These are phyloP conservation scores for Linnemannia schmuckeri DNA, from an alignment of 192 early-diverging fungal genomes.

Conservation along the genomic window DNA sequence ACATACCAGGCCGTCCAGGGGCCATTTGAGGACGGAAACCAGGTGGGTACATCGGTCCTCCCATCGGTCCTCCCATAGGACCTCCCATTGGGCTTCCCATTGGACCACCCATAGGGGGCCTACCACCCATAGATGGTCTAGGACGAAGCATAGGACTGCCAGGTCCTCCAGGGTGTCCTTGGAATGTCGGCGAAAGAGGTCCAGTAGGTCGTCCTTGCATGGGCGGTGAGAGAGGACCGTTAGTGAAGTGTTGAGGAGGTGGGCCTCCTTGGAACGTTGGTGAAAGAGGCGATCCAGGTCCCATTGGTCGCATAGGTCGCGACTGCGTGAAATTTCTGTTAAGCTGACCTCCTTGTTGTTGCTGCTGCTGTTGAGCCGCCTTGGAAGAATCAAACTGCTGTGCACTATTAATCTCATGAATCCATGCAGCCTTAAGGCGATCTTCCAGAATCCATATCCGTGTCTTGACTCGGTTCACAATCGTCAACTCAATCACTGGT, in stretches of 20 bases:
- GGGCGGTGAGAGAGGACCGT: slow-evolving; percentile 23
- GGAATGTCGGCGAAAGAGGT: slow-evolving; percentile 13
- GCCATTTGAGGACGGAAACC: slow-evolving; percentile 33
- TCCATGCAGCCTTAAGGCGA: slow-evolving; percentile 30
- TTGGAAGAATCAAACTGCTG: slow-evolving; percentile 35
- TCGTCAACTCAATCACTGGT: slow-evolving; percentile 38
- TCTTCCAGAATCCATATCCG: slow-evolving; percentile 43
- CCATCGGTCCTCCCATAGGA: slow-evolving; percentile 15
- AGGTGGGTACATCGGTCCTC: slow-evolving; percentile 21
- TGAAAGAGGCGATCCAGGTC: slow-evolving; percentile 31
- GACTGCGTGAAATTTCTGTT: slow-evolving; percentile 37
- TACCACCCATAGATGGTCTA: slow-evolving; percentile 35
- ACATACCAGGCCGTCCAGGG: slow-evolving; percentile 28
- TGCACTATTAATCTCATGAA: slow-evolving; percentile 41
- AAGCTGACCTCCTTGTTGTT: slow-evolving; percentile 11
- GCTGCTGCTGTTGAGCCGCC: slow-evolving; percentile 16
- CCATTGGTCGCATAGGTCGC: slow-evolving; percentile 41
- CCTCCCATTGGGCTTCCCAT: slow-evolving; percentile 33
- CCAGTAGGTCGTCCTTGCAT: slow-evolving; percentile 12
- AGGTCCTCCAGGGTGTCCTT: background rate
- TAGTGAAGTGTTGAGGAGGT: slow-evolving; percentile 21
- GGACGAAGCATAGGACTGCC: slow-evolving; percentile 16
- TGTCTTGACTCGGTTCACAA: slow-evolving; percentile 38
- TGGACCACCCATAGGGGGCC: slow-evolving; percentile 43
- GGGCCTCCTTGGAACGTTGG: slow-evolving; percentile 24